Evolutionary conservation across 2,329 filamentous ascomycete species (phyloP), one percentile per base, ranked within the genome.

Genomic region (Scedosporium boydii): DNA sequence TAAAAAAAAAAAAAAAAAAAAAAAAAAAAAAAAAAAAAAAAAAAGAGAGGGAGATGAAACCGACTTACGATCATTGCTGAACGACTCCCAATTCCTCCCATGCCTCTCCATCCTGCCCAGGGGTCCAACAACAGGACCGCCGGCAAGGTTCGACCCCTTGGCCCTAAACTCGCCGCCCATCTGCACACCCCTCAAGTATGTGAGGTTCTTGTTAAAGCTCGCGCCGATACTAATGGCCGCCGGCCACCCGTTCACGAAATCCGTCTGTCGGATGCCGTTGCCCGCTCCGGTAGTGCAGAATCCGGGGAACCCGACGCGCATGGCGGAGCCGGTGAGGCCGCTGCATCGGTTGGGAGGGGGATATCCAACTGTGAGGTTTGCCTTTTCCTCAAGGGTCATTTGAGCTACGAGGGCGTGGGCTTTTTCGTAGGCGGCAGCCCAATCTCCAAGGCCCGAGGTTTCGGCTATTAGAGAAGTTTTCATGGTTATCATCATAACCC

Each of bases 81-180:
- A 67, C 9, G 83, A 83, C 69, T 87, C 85, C 83, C 86, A 89
- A 65, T 87, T 87, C 60, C 87, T 76, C 0, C 87, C 87, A 58
- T 83, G 82, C 23, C 78, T 76, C 1, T 84, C 82, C 58, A 86
- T 77, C 2, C 86, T 78, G 9, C 87, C 87, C 0, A 87, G 69
- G 0, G 87, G 86, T 0, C 86, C 86, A 63, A 90, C 85, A 0
- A 90, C 90, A 2, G 91, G 91, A 0, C 90, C 91, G 9, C 96
- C 80, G 63, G 88, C 82, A 14, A 95, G 81, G 70, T 96, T 89
- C 38, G 91, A 85, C 58, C 91, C 91, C 73, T 96, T 96, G 51
- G 75, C 83, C 65, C 81, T 83, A 71, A 90, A 89, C 72, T 96
- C 91, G 63, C 80, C 77, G 3, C 87, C 91, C 87, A 96, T 91